Conservation (phyloP, 306 rosid genomes). For the Casuarina cunninghamiana region DNA sequence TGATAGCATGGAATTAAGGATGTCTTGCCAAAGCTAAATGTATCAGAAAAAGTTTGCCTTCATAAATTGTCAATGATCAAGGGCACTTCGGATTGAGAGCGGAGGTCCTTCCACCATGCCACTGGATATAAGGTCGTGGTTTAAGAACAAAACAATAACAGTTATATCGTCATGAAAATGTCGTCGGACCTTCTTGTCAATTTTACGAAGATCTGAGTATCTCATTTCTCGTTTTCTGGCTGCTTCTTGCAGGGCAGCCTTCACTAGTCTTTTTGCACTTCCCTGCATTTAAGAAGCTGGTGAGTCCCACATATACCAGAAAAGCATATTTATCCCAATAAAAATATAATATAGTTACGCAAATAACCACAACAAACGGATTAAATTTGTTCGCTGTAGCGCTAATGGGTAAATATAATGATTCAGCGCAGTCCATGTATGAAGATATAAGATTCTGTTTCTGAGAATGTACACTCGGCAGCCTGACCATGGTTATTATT, state of each 20-base stretch:
- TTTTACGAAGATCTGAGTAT: conserved; percentile 69
- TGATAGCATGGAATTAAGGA: not conserved
- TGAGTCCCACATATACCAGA: not conserved
- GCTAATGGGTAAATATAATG: not conserved
- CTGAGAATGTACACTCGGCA: not conserved
- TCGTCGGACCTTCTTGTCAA: conserved; percentile 84
- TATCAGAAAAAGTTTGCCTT: conserved; percentile 18
- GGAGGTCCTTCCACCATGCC: conserved; percentile 44
- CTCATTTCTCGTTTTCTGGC: conserved; percentile 90
- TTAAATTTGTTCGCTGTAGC: not conserved
- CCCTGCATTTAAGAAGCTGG: conserved; percentile 53
- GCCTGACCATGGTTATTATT: not conserved
- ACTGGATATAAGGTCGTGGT: conserved; percentile 75
- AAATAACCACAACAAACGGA: conserved; percentile 1
- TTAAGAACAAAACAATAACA: conserved; percentile 86
- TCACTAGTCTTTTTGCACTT: conserved; percentile 80
- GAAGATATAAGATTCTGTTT: not conserved
- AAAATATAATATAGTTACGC: not conserved
- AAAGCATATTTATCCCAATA: not conserved
- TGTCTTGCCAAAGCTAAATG: conserved; percentile 9
- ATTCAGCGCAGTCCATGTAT: not conserved
- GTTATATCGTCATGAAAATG: conserved; percentile 86
- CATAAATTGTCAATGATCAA: conserved; percentile 45
- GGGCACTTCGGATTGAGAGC: conserved; percentile 60
- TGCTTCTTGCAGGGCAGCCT: conserved; percentile 91